Evolutionary conservation across 306 rosid species (phyloP).

Genomic region (Parietaria judaica): DNA sequence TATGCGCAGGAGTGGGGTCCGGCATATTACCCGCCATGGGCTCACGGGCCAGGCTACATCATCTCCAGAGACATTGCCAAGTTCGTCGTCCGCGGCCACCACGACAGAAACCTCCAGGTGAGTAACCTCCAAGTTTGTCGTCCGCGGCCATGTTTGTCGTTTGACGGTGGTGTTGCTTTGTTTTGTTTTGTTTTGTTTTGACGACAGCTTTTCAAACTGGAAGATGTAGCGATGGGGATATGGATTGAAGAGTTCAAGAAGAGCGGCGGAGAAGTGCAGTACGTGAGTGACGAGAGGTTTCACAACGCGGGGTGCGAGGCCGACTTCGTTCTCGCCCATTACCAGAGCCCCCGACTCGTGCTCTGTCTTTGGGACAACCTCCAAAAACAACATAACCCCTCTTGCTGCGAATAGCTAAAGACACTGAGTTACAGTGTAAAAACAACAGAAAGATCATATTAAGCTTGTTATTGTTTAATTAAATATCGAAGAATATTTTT

Average conservation of each 20-base stretch:
- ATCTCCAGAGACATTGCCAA: slow-evolving; percentile 84
- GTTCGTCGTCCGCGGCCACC: slow-evolving; percentile 58
- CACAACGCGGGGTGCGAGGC: slow-evolving; percentile 75
- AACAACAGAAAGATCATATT: too few species aligned
- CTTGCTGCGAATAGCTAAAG: slow-evolving; percentile 58
- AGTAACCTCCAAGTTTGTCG: neutral
- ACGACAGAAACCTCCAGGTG: slow-evolving; percentile 62
- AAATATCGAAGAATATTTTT: too few species aligned
- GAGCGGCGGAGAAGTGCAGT: slow-evolving; percentile 55
- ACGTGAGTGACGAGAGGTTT: slow-evolving; percentile 64
- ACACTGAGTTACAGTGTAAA: neutral
- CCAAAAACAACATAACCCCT: slow-evolving; percentile 51
- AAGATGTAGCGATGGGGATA: slow-evolving; percentile 96
- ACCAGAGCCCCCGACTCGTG: slow-evolving; percentile 73
- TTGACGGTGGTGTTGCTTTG: neutral
- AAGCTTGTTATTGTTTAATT: too few species aligned
- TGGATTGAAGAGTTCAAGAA: slow-evolving; percentile 74
- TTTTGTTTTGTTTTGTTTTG: neutral
- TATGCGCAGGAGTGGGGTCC: slow-evolving; percentile 80
- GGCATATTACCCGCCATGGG: slow-evolving; percentile 84
- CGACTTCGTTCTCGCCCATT: slow-evolving; percentile 74
- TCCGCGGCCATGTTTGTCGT: too few species aligned
- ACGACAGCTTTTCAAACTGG: slow-evolving; percentile 74
- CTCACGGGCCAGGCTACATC: slow-evolving; percentile 92
- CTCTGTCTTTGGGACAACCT: slow-evolving; percentile 92